phyloP scores from a whole-genome alignment of 176 grass and related monocot genomes.

The Poa pratensis region DNA sequence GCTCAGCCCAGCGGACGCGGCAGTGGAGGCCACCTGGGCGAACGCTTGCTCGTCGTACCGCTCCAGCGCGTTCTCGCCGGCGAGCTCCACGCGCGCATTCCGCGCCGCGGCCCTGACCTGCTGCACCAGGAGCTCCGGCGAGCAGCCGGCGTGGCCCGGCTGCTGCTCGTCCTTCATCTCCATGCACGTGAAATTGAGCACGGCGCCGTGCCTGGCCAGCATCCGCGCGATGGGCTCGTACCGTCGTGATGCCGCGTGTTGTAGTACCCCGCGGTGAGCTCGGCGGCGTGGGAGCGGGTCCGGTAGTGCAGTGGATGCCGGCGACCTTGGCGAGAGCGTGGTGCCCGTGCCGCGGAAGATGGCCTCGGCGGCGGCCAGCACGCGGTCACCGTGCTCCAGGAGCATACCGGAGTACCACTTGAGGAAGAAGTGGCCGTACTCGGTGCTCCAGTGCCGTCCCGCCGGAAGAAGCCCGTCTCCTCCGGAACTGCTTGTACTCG shows the following conservation, averaged over 20 bases:
- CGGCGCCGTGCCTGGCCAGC: slow-evolving; percentile 63
- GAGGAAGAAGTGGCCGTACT: slow-evolving; percentile 90
- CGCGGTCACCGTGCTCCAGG: slow-evolving; percentile 78
- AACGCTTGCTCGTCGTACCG: slow-evolving; percentile 89
- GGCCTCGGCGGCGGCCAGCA: slow-evolving; percentile 74
- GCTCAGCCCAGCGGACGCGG: slow-evolving; percentile 47
- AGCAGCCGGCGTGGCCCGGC: slow-evolving; percentile 70
- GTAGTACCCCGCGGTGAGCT: slow-evolving; percentile 97
- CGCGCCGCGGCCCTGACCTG: slow-evolving; percentile 62
- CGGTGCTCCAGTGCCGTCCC: slow-evolving; percentile 93
- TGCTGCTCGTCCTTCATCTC: slow-evolving; percentile 97
- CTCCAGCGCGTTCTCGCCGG: slow-evolving; percentile 93
- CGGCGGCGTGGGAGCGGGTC: slow-evolving; percentile 83
- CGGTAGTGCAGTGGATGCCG: slow-evolving; percentile 98
- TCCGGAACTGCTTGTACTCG: slow-evolving; percentile 95
- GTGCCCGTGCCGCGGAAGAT: slow-evolving; percentile 72
- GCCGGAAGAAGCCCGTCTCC: slow-evolving; percentile 92
- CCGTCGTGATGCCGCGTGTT: slow-evolving; percentile 74
- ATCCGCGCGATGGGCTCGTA: slow-evolving; percentile 71
- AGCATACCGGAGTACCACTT: slow-evolving; percentile 91
- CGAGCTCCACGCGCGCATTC: slow-evolving; percentile 59
- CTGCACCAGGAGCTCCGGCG: slow-evolving; percentile 71
- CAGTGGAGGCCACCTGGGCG: slow-evolving; percentile 62
- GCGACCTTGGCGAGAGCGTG: slow-evolving; percentile 83
- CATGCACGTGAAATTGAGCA: slow-evolving; percentile 99